Evolutionary conservation across 352 stramenopile species (phyloP), one percentile per base, ranked within the genome.

Genomic region (Globisporangium nunn): DNA sequence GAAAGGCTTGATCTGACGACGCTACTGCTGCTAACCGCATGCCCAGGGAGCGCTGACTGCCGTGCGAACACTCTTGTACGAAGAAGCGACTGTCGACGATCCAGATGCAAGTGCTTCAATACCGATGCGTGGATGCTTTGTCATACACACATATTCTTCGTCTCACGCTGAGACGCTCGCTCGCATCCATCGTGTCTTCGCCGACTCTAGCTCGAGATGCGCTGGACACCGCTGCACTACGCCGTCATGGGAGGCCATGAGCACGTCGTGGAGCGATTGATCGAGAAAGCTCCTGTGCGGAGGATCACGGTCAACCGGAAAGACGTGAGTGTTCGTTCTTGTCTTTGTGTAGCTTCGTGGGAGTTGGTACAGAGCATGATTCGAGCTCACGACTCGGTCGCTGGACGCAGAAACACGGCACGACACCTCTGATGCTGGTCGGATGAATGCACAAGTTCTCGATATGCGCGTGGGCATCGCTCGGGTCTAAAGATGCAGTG

Each of bases 251-350:
- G 79, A 47, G 79, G 76, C 28, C 76, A 89, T 33, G 74, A 81
- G 50, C 62, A 63, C 6, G 75, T 88, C 40, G 79, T 69, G 1
- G 62, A 61, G 50, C 68, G 67, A 4, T 64, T 92, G 30, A 50
- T 92, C 10, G 78, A 88, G 40, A 87, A 89, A 57, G 74, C 82
- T 12, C 82, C 82, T 6, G 74, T 88, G n/a, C 68, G 74, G 7
- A 65, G 80, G 35, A 87, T 90, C 67, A 92, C 82, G 3, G 83
- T 89, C 61, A 92, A 90, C 55, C 74, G 82, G 7, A 88, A 88
- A 45, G 82, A 92, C 62, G 78, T 87, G 50, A 33, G 72, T 72
- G 31, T 5, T 4, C 3, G 8, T 33, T 10, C 8, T 6, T 33
- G 46, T 12, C 2, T n/a, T 17, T 43, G 11, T 6, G 37, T 43